Evolutionary conservation across 2,329 filamentous ascomycete species (phyloP), one percentile per base, ranked within the genome.

Genomic region (Colletotrichum incanum): DNA sequence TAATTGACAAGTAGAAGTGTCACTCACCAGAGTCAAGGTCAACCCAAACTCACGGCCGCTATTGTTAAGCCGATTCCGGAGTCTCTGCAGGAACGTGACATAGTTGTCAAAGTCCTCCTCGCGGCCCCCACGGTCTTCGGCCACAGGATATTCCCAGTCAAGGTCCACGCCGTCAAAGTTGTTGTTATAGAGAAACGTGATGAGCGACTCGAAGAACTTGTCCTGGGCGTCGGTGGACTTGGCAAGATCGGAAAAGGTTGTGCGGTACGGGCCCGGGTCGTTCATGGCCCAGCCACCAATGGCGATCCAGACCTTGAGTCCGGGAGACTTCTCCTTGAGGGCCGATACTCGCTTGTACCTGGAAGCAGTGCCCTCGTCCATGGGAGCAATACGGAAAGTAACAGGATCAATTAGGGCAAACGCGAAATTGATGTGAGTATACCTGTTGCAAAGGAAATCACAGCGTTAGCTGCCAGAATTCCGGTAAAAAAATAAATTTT

Each of bases 261-360:
- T 78, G 5, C 70, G 71, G 1, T 74, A 78, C 0, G 77, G 72
- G 23, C 78, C 78, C 0, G 78, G 78, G 55, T 86, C 82, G 61
- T 78, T 83, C 61, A 85, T 83, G 1, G 79, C 76, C 80, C 82
- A 86, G 0, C 85, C 85, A 1, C 85, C 83, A 2, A 86, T 71
- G 5, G 81, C 78, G 39, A 86, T 79, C 73, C 77, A 82, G 0
- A 81, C 78, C 73, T 84, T 76, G 0, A 86, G 75, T 1, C 66
- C 71, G 0, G 74, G 74, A n/a, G 78, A 68, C 7, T 58, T 59
- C 2, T 67, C 23, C 73, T 85, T 84, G 0, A 84, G 59, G 0
- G 39, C 50, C 0, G 61, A 39, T 0, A 73, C 37, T 3, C 28
- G n/a, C 5, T 28, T 14, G 31, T 61, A 62, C 0, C 18, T 55